Evolutionary conservation across 1,284 basidiomycete genomes (phyloP).

Genomic region (Ustilago crameri): DNA sequence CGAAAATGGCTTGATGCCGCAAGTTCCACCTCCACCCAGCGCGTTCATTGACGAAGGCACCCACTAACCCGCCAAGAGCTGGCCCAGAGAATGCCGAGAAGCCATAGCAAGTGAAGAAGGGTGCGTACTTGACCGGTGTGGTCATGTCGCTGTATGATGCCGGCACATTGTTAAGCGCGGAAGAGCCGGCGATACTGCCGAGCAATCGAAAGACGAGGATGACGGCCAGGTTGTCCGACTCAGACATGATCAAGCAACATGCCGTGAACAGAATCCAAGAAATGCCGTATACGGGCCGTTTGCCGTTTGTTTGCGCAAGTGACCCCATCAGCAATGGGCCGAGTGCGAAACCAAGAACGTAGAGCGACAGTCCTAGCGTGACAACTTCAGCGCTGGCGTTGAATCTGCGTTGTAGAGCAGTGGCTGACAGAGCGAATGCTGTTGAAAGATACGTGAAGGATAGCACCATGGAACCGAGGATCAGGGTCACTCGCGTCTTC

Average conservation of each 20-base stretch:
- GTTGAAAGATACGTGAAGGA: slow-evolving; percentile 45
- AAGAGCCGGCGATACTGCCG: slow-evolving; percentile 52
- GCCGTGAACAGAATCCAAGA: slow-evolving; percentile 43
- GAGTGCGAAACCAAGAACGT: slow-evolving; percentile 35
- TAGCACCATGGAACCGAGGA: slow-evolving; percentile 35
- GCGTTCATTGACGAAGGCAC: slow-evolving; percentile 38
- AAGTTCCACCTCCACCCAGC: slow-evolving; percentile 50
- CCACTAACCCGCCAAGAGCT: slow-evolving; percentile 31
- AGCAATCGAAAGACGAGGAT: slow-evolving; percentile 64
- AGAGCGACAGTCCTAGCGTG: slow-evolving; percentile 36
- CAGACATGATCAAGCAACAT: slow-evolving; percentile 53
- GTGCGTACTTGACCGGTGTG: slow-evolving; percentile 18
- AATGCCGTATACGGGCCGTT: slow-evolving; percentile 42
- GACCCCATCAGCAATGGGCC: slow-evolving; percentile 45
- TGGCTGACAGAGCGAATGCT: slow-evolving; percentile 32
- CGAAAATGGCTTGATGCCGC: slow-evolving; percentile 48
- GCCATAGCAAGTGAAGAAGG: slow-evolving; percentile 39
- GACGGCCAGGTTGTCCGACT: slow-evolving; percentile 55
- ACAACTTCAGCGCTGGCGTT: slow-evolving; percentile 32
- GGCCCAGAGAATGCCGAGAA: slow-evolving; percentile 43
- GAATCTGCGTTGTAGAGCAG: slow-evolving; percentile 24
- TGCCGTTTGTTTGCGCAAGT: slow-evolving; percentile 35
- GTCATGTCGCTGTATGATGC: slow-evolving; percentile 42
- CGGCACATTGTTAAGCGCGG: slow-evolving; percentile 48
- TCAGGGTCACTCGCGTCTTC: slow-evolving; percentile 30